Conservation (phyloP, 345 rosid genomes). For the Mercurialis annua region DNA sequence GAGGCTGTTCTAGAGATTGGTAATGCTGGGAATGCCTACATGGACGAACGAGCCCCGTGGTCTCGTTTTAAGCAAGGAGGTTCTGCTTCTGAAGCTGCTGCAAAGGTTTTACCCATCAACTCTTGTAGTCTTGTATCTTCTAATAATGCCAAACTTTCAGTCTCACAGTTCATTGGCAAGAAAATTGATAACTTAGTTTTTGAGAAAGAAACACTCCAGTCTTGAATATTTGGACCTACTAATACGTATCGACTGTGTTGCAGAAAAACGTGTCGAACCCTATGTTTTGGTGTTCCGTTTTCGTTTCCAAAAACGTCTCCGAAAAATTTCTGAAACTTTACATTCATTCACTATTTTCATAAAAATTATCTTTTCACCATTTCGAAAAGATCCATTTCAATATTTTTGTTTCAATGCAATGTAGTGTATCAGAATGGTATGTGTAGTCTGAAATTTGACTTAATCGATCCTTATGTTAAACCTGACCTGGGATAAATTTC, state of each 20-base stretch:
- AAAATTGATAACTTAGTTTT: neutral
- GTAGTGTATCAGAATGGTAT: neutral
- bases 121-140: neutral
- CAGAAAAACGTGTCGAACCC: too few species aligned
- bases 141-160: neutral
- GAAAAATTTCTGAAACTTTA: too few species aligned
- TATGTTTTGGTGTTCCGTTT: too few species aligned
- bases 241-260: too few species aligned
- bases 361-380: too few species aligned
- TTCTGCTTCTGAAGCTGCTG: slow-evolving; percentile 73
- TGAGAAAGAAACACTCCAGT: neutral
- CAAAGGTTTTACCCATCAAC: slow-evolving; percentile 62
- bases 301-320: too few species aligned
- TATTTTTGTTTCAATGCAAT: neutral
- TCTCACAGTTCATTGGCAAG: too few species aligned
- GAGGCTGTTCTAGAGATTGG: slow-evolving; percentile 85
- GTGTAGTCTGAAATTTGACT: neutral
- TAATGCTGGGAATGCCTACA: slow-evolving; percentile 79
- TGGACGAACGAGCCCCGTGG: slow-evolving; percentile 89
- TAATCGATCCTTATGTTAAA: neutral
- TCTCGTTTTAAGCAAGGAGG: slow-evolving; percentile 85
- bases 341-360: too few species aligned
- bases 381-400: too few species aligned
- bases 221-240: neutral
- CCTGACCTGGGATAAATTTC: neutral